phyloP scores from a whole-genome alignment of 106 monocot genomes.

The Dendrobium nobile region DNA sequence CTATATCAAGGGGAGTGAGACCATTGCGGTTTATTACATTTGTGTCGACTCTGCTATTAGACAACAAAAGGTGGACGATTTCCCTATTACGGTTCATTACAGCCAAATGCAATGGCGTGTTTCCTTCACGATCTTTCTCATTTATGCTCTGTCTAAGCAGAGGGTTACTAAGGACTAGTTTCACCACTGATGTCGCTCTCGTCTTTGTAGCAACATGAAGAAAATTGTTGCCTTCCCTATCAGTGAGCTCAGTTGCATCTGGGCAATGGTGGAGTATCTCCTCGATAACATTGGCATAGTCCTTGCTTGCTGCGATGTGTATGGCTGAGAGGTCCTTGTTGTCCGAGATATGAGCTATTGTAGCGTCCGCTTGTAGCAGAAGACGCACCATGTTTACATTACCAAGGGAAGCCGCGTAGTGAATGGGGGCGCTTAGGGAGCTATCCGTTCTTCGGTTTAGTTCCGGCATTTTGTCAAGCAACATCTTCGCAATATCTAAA shows the following conservation, averaged over 20 bases:
- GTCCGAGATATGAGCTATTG: no score
- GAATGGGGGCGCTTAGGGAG: constrained; percentile 32
- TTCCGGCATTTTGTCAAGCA: constrained; percentile 12
- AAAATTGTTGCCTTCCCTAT: constrained; percentile 29
- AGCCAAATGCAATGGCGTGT: constrained; percentile 30
- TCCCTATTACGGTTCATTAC: not conserved
- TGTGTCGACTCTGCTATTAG: not conserved
- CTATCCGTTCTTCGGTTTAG: not conserved
- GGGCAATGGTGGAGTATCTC: constrained; percentile 15
- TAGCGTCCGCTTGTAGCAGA: constrained; percentile 12
- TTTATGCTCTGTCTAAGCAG: not conserved
- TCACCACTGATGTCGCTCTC: constrained; percentile 18
- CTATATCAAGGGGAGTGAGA: constrained; percentile 19
- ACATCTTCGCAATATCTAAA: constrained; percentile 18
- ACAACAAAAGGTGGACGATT: not conserved
- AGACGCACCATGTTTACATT: constrained; percentile 14
- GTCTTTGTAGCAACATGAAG: constrained; percentile 39
- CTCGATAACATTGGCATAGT: constrained; percentile 14
- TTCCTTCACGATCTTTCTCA: not conserved
- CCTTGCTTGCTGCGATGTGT: constrained; percentile 5
- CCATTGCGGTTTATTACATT: constrained; percentile 1
- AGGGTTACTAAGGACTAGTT: constrained; percentile 3
- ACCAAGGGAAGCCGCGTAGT: constrained; percentile 32
- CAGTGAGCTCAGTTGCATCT: constrained; percentile 27
- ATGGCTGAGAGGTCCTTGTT: no score